Conservation (phyloP, 352 stramenopile species). For the Phytopythium sindhum region DNA sequence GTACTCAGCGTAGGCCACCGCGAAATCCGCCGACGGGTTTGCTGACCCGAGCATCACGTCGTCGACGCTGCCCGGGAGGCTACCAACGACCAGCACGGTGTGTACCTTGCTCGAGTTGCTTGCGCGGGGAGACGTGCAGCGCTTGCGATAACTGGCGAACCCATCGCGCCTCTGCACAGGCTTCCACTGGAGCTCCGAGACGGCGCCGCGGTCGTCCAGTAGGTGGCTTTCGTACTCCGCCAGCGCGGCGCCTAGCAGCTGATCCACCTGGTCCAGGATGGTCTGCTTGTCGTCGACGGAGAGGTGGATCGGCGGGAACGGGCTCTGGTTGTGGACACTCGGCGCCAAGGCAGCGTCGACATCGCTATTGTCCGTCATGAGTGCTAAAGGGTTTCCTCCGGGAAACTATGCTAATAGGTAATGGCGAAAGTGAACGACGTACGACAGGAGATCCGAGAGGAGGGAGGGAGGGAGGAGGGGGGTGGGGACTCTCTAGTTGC, state of each 20-base stretch:
- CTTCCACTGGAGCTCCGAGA: slow-evolving; percentile 10
- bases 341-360: not conserved
- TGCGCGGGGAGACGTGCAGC: not conserved
- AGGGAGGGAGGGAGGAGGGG: not conserved
- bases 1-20: not conserved
- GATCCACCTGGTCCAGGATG: not conserved
- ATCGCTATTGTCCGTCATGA: not conserved
- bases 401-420: not conserved
- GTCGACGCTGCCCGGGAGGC: not conserved
- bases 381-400: not conserved
- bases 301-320: slow-evolving; percentile 26
- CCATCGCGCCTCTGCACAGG: not conserved
- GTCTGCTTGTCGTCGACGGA: slow-evolving; percentile 1
- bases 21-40: not conserved
- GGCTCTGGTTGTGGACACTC: slow-evolving; percentile 10
- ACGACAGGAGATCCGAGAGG: not conserved
- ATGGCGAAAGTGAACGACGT: not conserved
- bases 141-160: not conserved
- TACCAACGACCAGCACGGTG: not conserved
- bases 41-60: not conserved
- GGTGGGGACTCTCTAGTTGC: not conserved
- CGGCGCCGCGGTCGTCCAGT: slow-evolving; percentile 7
- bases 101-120: slow-evolving; percentile 1
- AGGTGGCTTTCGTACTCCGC: slow-evolving; percentile 25
- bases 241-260: slow-evolving; percentile 15